Evolutionary conservation across 331 rosid species (phyloP), one percentile per base, ranked within the genome.

Genomic region (Acacia concinna): DNA sequence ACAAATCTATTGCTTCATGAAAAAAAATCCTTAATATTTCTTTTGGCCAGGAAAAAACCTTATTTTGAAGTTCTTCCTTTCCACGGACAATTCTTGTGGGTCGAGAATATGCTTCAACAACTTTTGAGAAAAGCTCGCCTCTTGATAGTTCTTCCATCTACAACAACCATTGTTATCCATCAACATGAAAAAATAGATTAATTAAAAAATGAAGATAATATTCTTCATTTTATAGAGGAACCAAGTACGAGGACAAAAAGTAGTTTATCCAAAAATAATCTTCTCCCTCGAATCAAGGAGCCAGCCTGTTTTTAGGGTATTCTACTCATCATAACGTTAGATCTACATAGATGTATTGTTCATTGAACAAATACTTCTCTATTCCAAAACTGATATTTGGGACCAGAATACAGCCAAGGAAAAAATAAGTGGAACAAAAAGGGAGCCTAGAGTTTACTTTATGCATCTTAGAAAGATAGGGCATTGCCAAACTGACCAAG

Each of bases 11-110:
- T 3, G 12, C 57, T 35, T 1, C 18, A 44, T 43, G n/a, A 43
- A 75, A 81, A 11, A 73, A 71, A 92, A n/a, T n/a, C 98, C 97
- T 91, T 87, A 27, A 30, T 35, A 69, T 88, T 8, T 38, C 41
- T 38, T 38, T 38, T 38, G 41, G 41, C 2, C 9, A 8, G 41
- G 41, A 30, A 70, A 79, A 73, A 68, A 92, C 98, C 97, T 91
- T 86, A 27, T 21, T 35, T 66, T 88, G 59, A 79, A 84, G 62
- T 75, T 85, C 81, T 35, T 92, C 91, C 88, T 92, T 95, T 73
- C 97, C 98, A 18, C 96, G 95, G 41, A 91, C 97, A 84, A 95
- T 95, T 91, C 98, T 90, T n/a, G 97, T 91, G 6, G 97, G 98
- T 32, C 97, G 86, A 63, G 97, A 91, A 90, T 92, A 95, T 71